Percentiles rank a stretch among this genome's conserved stretches.
These are phyloP conservation scores for Cairneyella variabilis DNA, from an alignment of 495 filamentous ascomycete species.

Conservation along the genomic window DNA sequence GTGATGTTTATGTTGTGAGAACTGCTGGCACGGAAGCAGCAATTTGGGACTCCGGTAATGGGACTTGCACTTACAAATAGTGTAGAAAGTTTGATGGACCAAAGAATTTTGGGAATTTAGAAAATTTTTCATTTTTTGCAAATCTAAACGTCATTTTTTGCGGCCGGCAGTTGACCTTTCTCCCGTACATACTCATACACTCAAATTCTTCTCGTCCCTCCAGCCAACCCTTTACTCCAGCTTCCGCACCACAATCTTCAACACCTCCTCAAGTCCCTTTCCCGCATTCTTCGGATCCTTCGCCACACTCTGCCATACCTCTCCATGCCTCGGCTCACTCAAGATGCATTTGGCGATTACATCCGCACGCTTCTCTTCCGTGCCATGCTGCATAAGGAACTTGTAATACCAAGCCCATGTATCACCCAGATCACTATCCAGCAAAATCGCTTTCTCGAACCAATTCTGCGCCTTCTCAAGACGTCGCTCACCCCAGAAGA, in stretches of 20 bases:
- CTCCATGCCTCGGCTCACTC: slow-evolving; percentile 85
- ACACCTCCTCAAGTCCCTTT: slow-evolving; percentile 71
- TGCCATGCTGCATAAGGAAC: slow-evolving; percentile 87
- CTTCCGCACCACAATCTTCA: slow-evolving; percentile 67
- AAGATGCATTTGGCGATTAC: slow-evolving; percentile 69
- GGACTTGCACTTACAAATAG: too few relatives aligned
- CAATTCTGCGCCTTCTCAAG: slow-evolving; percentile 90
- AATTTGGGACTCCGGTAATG: too few relatives aligned
- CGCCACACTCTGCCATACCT: slow-evolving; percentile 81
- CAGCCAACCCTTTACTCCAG: slow-evolving; percentile 39
- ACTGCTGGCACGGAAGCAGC: too few relatives aligned
- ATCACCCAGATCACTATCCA: slow-evolving; percentile 84
- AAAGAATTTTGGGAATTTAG: too few relatives aligned
- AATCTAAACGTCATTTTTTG: too few relatives aligned
- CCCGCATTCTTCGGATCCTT: slow-evolving; percentile 81
- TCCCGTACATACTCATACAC: too few relatives aligned
- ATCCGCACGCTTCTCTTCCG: slow-evolving; percentile 81
- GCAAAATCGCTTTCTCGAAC: slow-evolving; percentile 91
- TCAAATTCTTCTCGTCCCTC: too few relatives aligned
- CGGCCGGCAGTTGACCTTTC: too few relatives aligned
- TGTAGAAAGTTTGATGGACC: too few relatives aligned
- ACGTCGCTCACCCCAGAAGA: slow-evolving; percentile 61
- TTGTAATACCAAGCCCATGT: slow-evolving; percentile 99
- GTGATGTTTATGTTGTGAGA: too few relatives aligned
- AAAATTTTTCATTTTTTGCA: too few relatives aligned